Conservation (phyloP, 495 filamentous ascomycete species). For the Xylaria scruposa region DNA sequence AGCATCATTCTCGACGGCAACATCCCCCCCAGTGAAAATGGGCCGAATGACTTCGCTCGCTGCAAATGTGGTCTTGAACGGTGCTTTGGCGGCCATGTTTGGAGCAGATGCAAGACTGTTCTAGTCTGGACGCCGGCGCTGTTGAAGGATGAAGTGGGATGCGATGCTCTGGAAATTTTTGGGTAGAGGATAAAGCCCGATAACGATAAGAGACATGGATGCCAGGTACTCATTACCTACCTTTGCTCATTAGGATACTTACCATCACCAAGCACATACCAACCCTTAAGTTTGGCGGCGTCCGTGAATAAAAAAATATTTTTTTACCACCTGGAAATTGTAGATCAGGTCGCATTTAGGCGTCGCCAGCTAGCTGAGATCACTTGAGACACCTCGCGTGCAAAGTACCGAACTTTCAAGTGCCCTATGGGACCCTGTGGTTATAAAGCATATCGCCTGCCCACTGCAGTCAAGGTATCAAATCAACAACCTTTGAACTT, state of each 20-base stretch:
- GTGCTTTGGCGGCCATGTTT: constrained; percentile 57
- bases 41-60: constrained; percentile 81
- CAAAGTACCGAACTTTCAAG: not conserved
- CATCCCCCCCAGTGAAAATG: constrained; percentile 90
- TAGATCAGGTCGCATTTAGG: too few species aligned
- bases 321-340: not conserved
- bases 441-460: not conserved
- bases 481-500: not conserved
- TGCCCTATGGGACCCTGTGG: not conserved
- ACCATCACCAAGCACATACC: not conserved
- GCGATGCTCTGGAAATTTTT: constrained; percentile 39
- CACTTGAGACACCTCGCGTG: not conserved
- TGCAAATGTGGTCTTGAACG: constrained; percentile 84
- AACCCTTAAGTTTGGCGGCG: too few species aligned
- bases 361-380: not conserved
- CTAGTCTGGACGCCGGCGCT: not conserved
- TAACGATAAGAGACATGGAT: constrained; percentile 38
- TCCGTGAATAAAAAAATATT: not conserved
- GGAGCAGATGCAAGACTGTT: not conserved
- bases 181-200: constrained; percentile 10
- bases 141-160: constrained; percentile 25
- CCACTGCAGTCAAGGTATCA: not conserved
- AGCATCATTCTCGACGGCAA: constrained; percentile 81
- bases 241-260: not conserved
- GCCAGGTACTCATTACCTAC: not conserved